Base-by-base conservation (phyloP, 2,329 filamentous ascomycete species). In the Microthyrium microscopicum region DNA sequence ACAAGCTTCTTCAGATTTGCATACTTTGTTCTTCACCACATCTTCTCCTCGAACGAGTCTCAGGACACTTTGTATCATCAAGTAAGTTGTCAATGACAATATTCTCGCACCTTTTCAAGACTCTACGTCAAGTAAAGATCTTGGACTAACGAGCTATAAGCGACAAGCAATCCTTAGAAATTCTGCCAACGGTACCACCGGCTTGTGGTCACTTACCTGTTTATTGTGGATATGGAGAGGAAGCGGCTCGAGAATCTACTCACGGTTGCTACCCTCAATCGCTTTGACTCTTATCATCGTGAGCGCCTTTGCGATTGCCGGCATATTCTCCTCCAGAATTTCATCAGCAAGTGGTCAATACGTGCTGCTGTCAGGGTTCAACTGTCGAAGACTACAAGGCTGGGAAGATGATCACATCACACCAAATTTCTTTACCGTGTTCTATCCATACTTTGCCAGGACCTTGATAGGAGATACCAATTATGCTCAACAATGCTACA, bases 1-100 rank as follows among this genome's bases (percentile, higher is more conserved):
- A 35, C 39, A 0, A 27, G 41, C 2, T 21, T 43, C 16, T 51
- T 47, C 46, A 33, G 37, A 2, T 31, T 48, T 7, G n/a, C 37
- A 4, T 42, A 38, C 20, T 44, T 48, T 20, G n/a, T 26, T 1
- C 20, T 44, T 4, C 44, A 49, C 33, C 30, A 38, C 12, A 12
- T 16, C 5, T 39, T 42, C 8, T 50, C 43, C 1, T 36, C 35
- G 6, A 18, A 28, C 2, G 21, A 27, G 2, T 36, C 44, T 3
- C 40, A 40, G 8, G 47, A 50, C 25, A 40, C 33, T 3, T 16
- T 51, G 1, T 39, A 51, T 26, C 46, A 51, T 17, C 49, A 38
- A 29, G n/a, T n/a, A n/a, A n/a, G n/a, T n/a, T n/a, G n/a, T n/a
- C n/a, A n/a, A n/a, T n/a, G n/a, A n/a, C n/a, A n/a, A n/a, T n/a